These are phyloP conservation scores for Meripilus lineatus DNA, from an alignment of 1,284 basidiomycete species.

Conservation along the genomic window DNA sequence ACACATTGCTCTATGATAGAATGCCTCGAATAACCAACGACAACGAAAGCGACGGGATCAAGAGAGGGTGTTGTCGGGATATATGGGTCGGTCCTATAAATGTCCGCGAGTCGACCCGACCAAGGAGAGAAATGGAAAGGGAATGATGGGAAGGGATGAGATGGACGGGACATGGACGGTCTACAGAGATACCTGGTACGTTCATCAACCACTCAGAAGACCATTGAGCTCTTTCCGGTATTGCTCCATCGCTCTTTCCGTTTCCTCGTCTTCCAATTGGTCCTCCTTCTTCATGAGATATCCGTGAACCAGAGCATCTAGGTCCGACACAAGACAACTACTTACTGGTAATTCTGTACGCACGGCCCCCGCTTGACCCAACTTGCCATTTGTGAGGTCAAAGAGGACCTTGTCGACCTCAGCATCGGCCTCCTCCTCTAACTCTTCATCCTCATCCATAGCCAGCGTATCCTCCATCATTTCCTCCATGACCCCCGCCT, in stretches of 20 bases:
- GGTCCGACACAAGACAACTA: constrained; percentile 13
- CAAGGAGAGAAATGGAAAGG: too few species aligned
- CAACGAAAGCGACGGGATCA: too few species aligned
- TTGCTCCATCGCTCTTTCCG: constrained; percentile 80
- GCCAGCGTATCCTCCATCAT: constrained; percentile 88
- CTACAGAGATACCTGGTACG: too few species aligned
- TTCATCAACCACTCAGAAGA: constrained; percentile 70
- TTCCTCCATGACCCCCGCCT: constrained; percentile 93
- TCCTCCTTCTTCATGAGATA: constrained; percentile 45
- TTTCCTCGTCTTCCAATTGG: constrained; percentile 71
- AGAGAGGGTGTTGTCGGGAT: too few species aligned
- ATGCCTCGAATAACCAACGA: too few species aligned
- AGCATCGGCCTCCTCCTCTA: constrained; percentile 95
- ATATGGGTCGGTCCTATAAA: too few species aligned
- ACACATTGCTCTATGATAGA: too few species aligned
- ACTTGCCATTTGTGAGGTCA: constrained; percentile 94
- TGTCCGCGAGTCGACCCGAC: too few species aligned
- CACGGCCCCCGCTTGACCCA: constrained; percentile 78
- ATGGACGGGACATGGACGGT: too few species aligned
- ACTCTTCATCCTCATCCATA: constrained; percentile 88
- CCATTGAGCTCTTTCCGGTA: constrained; percentile 86
- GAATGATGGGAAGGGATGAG: too few species aligned
- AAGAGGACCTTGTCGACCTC: constrained; percentile 97
- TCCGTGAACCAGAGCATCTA: neutral
- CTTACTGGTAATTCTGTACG: constrained; percentile 77